A percentile compares a stretch with the other conserved stretches of the same genome.
phyloP scores from a whole-genome alignment of 768 basidiomycete genomes.

The Boletus sp. region DNA sequence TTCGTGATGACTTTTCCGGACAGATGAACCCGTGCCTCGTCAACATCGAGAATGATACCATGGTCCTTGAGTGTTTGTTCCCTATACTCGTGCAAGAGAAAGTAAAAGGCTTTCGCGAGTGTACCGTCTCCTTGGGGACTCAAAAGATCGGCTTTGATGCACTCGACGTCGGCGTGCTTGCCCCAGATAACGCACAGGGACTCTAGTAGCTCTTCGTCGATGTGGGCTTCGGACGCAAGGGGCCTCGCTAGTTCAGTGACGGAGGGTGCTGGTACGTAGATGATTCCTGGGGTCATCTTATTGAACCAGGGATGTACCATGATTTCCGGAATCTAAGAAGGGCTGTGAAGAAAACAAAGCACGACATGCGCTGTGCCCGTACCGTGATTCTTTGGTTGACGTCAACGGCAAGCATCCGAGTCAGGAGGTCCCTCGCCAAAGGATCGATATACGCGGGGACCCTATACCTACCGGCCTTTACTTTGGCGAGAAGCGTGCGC shows the following conservation, averaged over 20 bases:
- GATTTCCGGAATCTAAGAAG: slow-evolving; percentile 76
- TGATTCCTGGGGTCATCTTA: slow-evolving; percentile 46
- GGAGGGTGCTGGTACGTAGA: slow-evolving; percentile 53
- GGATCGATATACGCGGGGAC: slow-evolving; percentile 79
- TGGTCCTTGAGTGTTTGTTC: slow-evolving; percentile 58
- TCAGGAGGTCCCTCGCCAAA: slow-evolving; percentile 80
- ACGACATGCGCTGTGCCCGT: slow-evolving; percentile 19
- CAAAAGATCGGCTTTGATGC: slow-evolving; percentile 63
- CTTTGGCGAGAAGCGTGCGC: slow-evolving; percentile 72
- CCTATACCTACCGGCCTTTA: slow-evolving; percentile 81
- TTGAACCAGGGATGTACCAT: slow-evolving; percentile 81
- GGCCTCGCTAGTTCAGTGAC: slow-evolving; percentile 68
- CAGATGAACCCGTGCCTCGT: slow-evolving; percentile 15
- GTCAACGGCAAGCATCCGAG: slow-evolving; percentile 86
- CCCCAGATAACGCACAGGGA: slow-evolving; percentile 86
- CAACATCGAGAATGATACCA: slow-evolving; percentile 41
- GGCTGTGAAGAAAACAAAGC: slow-evolving; percentile 3
- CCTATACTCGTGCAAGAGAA: slow-evolving; percentile 72
- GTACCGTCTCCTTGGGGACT: slow-evolving; percentile 66
- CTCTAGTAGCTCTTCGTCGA: slow-evolving; percentile 73
- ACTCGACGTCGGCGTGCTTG: slow-evolving; percentile 57
- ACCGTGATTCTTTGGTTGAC: slow-evolving; percentile 79
- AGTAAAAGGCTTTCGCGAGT: slow-evolving; percentile 87
- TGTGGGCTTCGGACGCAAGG: slow-evolving; percentile 60
- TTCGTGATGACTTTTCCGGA: slow-evolving; percentile 36